Evolutionary conservation across 2,329 filamentous ascomycete species (phyloP).

Genomic region (Cladosporium cucumerinum): DNA sequence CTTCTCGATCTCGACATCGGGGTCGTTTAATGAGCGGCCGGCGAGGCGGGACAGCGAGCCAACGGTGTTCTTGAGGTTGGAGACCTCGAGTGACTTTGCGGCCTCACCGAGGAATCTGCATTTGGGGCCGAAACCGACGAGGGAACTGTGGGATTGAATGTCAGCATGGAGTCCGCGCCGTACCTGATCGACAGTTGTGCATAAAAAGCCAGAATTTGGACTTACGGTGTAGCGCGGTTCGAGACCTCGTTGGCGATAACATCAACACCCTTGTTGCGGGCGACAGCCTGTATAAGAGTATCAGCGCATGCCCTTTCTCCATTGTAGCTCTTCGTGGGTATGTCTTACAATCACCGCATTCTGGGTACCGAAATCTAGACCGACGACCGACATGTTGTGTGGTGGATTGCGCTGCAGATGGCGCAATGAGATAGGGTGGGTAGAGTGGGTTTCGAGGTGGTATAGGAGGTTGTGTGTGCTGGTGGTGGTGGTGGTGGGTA

Average conservation of each 20-base stretch:
- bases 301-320: slow-evolving; percentile 36
- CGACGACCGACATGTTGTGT: slow-evolving; percentile 45
- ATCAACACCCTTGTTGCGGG: slow-evolving; percentile 97
- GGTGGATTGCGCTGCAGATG: not conserved
- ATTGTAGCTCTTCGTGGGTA: slow-evolving; percentile 17
- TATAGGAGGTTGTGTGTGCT: too few relatives aligned
- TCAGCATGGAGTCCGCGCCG: not conserved
- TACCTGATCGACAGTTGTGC: slow-evolving; percentile 21
- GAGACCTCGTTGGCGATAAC: slow-evolving; percentile 99
- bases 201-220: slow-evolving; percentile 29
- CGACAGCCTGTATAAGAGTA: slow-evolving; percentile 53
- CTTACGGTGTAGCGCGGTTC: slow-evolving; percentile 96
- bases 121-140: slow-evolving; percentile 94
- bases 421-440: not conserved
- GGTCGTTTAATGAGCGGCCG: slow-evolving; percentile 81
- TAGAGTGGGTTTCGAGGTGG: too few relatives aligned
- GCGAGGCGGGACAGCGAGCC: slow-evolving; percentile 86
- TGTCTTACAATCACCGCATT: slow-evolving; percentile 77
- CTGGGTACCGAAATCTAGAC: slow-evolving; percentile 92
- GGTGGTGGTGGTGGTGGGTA: too few relatives aligned
- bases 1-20: slow-evolving; percentile 90
- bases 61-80: slow-evolving; percentile 99
- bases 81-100: slow-evolving; percentile 98
- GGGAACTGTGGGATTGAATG: slow-evolving; percentile 57
- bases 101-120: slow-evolving; percentile 89